Evolutionary conservation across 805 yeast species (phyloP).

Genomic region (Cyberlindnera lachancei): DNA sequence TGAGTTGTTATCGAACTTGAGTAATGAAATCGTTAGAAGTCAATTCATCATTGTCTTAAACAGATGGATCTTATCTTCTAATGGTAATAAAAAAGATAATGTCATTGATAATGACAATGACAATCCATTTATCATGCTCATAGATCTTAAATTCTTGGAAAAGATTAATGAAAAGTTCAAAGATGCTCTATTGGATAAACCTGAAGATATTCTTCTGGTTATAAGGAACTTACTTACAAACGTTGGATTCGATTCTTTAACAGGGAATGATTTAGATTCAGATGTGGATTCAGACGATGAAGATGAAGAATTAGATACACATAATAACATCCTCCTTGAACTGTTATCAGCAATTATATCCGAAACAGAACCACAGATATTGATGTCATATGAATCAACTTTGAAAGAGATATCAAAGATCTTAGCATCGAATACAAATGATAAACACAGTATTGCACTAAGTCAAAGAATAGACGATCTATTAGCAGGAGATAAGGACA

Average conservation of each 20-base stretch:
- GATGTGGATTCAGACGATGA: constrained; percentile 35
- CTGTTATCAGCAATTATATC: constrained; percentile 31
- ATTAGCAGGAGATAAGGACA: constrained; percentile 7
- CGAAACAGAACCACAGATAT: constrained; percentile 18
- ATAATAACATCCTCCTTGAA: constrained; percentile 28
- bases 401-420: constrained; percentile 24
- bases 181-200: constrained; percentile 35
- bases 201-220: constrained; percentile 48
- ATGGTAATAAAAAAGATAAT: constrained; percentile 5
- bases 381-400: constrained; percentile 15
- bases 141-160: constrained; percentile 62
- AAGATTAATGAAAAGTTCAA: constrained; percentile 49
- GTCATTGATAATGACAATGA: constrained; percentile 10
- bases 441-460: constrained; percentile 13
- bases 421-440: constrained; percentile 9
- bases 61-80: constrained; percentile 58
- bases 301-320: constrained; percentile 21
- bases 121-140: constrained; percentile 46
- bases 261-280: constrained; percentile 12
- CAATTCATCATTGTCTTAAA: constrained; percentile 46
- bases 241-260: constrained; percentile 9
- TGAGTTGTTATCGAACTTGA: constrained; percentile 40
- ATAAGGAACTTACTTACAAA: constrained; percentile 35
- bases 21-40: constrained; percentile 36
- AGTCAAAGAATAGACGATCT: constrained; percentile 12